Base-by-base conservation (phyloP, 305 asterid species). In the Fraxinus nigra region DNA sequence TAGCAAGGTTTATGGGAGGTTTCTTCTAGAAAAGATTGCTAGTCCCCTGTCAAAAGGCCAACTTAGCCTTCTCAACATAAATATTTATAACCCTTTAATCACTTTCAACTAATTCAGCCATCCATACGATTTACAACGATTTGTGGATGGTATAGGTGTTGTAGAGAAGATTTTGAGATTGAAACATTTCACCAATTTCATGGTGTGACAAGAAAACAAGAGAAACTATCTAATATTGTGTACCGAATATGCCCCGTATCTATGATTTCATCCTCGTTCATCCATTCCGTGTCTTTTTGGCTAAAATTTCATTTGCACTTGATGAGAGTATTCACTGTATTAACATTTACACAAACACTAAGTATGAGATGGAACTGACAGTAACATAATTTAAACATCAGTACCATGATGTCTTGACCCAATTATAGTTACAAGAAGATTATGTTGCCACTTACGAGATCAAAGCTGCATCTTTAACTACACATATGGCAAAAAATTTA, bases 91-190 rank as follows among this genome's bases (percentile, higher is more conserved):
- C 88, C 98, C 99, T 3, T 81, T 89, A 8, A 43, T 97, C 90
- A 94, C 99, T 37, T 96, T 97, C 93, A 97, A 96, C 90, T 96
- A 96, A 90, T 93, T 94, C 89, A 88, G 86, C 85, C 98, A 97
- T 61, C 98, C 97, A 0, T 87, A 72, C 2, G 98, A 94, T 78
- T 20, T 93, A 5, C 89, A 85, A 13, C 77, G 77, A 72, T 94
- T 98, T 14, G 98, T 92, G 4, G 87, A 91, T 3, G 99, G 98
- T 0, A 83, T 96, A 13, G 95, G 96, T 22, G 46, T 91, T 0
- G 84, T 90, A 20, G 92, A 96, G 90, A 92, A 91, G 88, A 85
- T 94, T 32, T 83, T 89, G 26, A 88, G 43, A 81, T 88, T 98
- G 30, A 89, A 91, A 75, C 89, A 74, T 83, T 94, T 96, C 84